Conservation (phyloP, 495 filamentous ascomycete genomes). For the Aspergillus leporis region DNA sequence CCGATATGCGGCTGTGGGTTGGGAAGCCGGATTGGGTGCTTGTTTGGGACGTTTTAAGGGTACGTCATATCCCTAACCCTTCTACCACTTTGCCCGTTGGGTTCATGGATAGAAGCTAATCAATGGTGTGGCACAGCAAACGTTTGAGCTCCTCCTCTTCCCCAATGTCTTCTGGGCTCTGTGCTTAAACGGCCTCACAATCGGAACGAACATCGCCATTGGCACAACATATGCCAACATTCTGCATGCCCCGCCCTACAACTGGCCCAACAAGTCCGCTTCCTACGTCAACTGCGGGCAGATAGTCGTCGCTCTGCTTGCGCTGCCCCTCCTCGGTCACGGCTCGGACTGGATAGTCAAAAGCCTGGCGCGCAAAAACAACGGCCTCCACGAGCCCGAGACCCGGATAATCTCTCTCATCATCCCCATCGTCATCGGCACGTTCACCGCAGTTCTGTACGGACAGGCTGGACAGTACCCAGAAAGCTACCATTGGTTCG, state of each 20-base stretch:
- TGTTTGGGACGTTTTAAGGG: too few relatives aligned
- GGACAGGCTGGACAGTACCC: conserved; percentile 35
- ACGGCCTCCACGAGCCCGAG: conserved; percentile 37
- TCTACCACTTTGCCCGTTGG: too few relatives aligned
- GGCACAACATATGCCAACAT: conserved; percentile 38
- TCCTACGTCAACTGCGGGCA: conserved; percentile 38
- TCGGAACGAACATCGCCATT: conserved; percentile 41
- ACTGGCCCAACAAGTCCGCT: conserved; percentile 31
- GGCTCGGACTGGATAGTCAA: conserved; percentile 32
- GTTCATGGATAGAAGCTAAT: too few relatives aligned
- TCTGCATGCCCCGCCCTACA: conserved; percentile 33
- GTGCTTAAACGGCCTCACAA: conserved; percentile 35
- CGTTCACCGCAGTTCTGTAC: conserved; percentile 33
- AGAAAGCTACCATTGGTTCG: conserved; percentile 35
- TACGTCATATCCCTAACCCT: too few relatives aligned
- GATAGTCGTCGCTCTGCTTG: conserved; percentile 30
- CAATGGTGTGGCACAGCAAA: conserved; percentile 10
- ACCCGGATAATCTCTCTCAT: conserved; percentile 30
- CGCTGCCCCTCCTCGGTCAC: conserved; percentile 36
- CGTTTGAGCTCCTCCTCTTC: conserved; percentile 33
- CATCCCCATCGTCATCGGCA: conserved; percentile 35
- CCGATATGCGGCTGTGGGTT: conserved; percentile 30
- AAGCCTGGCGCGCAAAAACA: conserved; percentile 26
- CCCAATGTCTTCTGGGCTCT: conserved; percentile 44
- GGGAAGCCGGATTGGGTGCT: conserved; percentile 21